A percentile compares a stretch with the other conserved stretches of the same genome.
Conservation (phyloP, 805 yeast species). For the Teunomyces lycoperdinae region DNA sequence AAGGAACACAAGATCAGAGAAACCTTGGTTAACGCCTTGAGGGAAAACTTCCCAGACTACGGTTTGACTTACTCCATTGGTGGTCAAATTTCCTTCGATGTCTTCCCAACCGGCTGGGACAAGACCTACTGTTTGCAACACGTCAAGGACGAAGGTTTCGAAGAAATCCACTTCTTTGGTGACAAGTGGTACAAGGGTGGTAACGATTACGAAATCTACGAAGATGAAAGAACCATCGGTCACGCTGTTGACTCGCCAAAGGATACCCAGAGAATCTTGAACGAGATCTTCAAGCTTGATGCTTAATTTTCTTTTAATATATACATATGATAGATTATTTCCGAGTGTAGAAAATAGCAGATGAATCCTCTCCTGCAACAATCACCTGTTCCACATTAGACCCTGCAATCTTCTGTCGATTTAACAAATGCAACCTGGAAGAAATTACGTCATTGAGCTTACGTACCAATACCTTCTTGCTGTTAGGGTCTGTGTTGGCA, state of each 20-base stretch:
- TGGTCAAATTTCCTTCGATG: conserved; percentile 98
- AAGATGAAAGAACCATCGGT: conserved; percentile 90
- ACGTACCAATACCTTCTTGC: conserved; percentile 25
- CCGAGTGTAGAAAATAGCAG: conserved; percentile 60
- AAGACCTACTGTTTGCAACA: conserved; percentile 97
- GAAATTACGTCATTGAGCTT: conserved; percentile 31
- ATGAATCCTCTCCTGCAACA: conserved; percentile 58
- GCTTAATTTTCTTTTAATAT: conserved; percentile 5
- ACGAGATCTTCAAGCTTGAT: conserved; percentile 68
- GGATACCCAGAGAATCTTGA: conserved; percentile 83
- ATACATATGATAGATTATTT: conserved; percentile 6
- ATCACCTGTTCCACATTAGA: conserved; percentile 49
- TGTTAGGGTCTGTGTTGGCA: conserved; percentile 10
- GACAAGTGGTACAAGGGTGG: conserved; percentile 98
- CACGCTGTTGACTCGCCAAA: conserved; percentile 88
- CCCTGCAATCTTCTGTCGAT: background rate
- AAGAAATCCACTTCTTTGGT: conserved; percentile 94
- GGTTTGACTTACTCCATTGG: conserved; percentile 96
- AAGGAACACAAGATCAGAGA: conserved; percentile 77
- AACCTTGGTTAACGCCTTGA: conserved; percentile 80
- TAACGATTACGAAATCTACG: conserved; percentile 96
- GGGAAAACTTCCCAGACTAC: conserved; percentile 75
- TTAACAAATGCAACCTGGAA: conserved; percentile 47
- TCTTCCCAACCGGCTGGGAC: conserved; percentile 99
- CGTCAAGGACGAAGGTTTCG: conserved; percentile 80